Base-by-base conservation (phyloP, 1,284 basidiomycete genomes). In the Pterulicium gracile region DNA sequence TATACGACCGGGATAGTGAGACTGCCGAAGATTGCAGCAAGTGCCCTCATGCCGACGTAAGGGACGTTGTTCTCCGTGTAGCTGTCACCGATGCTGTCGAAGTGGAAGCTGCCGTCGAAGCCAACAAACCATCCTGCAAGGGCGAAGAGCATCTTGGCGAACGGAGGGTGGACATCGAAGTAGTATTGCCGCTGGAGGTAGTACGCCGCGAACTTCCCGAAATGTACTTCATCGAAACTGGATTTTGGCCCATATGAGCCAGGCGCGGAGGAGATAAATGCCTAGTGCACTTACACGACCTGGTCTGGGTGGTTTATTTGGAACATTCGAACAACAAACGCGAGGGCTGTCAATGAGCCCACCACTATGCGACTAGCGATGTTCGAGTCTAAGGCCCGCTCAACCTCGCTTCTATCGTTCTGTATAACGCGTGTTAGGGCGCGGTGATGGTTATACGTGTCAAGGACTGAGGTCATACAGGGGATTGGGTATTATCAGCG, bases 141-240 rank as follows among this genome's bases (percentile, higher is more conserved):
- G 42, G 86, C 96, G 57, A 94, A 88, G 23, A 97, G 72, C 53
- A 97, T 75, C 62, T 97, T 97, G 41, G 94, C 92, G 46, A 97
- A 81, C 13, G 95, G 95, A 34, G 95, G 95, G 59, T 99, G 96
- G 3, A 99, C 96, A 63, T 99, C 96, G 70, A 99, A 99, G 68
- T 98, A 98, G 69, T 96, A 99, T 66, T 96, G 79, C 52, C 92
- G 75, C 46, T 72, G 71, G 56, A 97, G 81, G 65, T 97, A 97
- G 63, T 91, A 88, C 3, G 87, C 79, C 15, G 93, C 92, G 63
- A 98, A 94, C 67, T 90, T 91, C 52, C 92, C 92, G 59, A 96
- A 97, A 61, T 97, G 93, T 12, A 97, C 93, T 68, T 97, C 93
- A 61, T 97, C 93, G 63, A 97, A 97, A 34, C 91, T 94, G 55